phyloP scores from a whole-genome alignment of 345 rosid genomes.

The Boechera stricta region DNA sequence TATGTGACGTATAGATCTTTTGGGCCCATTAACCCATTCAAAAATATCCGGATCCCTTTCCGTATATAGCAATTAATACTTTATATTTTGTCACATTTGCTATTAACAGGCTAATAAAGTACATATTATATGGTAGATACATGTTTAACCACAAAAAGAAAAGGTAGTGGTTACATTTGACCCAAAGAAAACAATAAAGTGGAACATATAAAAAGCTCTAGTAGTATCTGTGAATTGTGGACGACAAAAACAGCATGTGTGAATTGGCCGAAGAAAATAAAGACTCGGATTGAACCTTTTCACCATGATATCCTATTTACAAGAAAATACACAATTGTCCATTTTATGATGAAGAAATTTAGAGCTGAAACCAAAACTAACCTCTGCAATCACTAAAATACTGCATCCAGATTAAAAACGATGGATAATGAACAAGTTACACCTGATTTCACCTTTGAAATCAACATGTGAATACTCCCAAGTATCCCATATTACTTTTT shows the following conservation, averaged over 20 bases:
- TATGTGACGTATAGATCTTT: conserved; percentile 13
- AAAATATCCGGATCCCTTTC: conserved; percentile 21
- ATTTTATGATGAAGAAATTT: too few species aligned
- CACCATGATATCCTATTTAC: background rate
- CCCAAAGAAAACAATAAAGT: background rate
- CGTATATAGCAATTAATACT: background rate
- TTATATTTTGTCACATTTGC: conserved; percentile 12
- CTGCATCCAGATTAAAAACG: background rate
- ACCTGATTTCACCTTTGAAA: background rate
- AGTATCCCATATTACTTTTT: background rate
- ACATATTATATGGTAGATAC: background rate
- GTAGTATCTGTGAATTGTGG: background rate
- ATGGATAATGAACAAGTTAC: background rate
- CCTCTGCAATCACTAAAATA: background rate
- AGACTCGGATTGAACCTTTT: background rate
- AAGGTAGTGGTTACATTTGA: background rate
- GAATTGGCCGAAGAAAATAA: background rate
- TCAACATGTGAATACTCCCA: background rate
- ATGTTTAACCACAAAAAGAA: background rate
- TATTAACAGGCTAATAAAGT: background rate
- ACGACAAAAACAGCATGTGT: background rate
- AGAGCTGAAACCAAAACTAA: background rate
- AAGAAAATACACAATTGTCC: background rate
- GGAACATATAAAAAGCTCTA: background rate
- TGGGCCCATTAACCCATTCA: conserved; percentile 29